Percentiles rank a stretch among this genome's conserved stretches.
These are phyloP conservation scores for Mallotus repandus DNA, from an alignment of 441 rosid species.

Conservation along the genomic window DNA sequence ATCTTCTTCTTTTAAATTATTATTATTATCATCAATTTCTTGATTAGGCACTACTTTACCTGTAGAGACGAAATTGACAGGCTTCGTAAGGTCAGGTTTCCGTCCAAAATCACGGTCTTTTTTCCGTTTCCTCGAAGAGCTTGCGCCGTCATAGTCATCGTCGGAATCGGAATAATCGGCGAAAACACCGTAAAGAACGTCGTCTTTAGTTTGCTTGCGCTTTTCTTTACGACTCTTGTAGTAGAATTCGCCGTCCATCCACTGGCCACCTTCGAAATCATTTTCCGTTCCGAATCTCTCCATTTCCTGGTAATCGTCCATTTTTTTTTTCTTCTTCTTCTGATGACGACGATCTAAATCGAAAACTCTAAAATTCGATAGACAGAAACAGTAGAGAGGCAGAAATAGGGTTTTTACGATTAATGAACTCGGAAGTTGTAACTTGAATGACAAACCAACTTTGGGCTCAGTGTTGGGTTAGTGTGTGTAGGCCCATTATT, in stretches of 20 bases:
- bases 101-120: slow-evolving; percentile 51
- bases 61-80: slow-evolving; percentile 70
- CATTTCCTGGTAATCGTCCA: slow-evolving; percentile 87
- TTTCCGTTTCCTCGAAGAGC: slow-evolving; percentile 40
- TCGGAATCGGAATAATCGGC: slow-evolving; percentile 62
- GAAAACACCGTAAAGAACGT: slow-evolving; percentile 62
- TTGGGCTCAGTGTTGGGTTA: too few relatives aligned
- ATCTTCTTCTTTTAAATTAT: slow-evolving; percentile 40
- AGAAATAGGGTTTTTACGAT: too few relatives aligned
- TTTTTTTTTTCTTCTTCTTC: slow-evolving; percentile 8
- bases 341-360: too few relatives aligned
- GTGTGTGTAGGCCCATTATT: too few relatives aligned
- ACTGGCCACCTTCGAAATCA: slow-evolving; percentile 76
- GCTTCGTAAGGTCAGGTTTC: slow-evolving; percentile 60
- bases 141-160: slow-evolving; percentile 26
- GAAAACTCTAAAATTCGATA: too few relatives aligned
- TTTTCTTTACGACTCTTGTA: slow-evolving; percentile 60
- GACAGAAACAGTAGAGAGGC: too few relatives aligned
- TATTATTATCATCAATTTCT: slow-evolving; percentile 45
- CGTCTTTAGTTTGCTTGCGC: slow-evolving; percentile 68
- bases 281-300: slow-evolving; percentile 81
- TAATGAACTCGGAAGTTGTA: too few relatives aligned
- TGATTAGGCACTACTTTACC: slow-evolving; percentile 62
- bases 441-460: too few relatives aligned
- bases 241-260: slow-evolving; percentile 64